Evolutionary conservation across 768 basidiomycete genomes (phyloP), one percentile per base, ranked within the genome.

Genomic region (Hirschioporus abietinus): DNA sequence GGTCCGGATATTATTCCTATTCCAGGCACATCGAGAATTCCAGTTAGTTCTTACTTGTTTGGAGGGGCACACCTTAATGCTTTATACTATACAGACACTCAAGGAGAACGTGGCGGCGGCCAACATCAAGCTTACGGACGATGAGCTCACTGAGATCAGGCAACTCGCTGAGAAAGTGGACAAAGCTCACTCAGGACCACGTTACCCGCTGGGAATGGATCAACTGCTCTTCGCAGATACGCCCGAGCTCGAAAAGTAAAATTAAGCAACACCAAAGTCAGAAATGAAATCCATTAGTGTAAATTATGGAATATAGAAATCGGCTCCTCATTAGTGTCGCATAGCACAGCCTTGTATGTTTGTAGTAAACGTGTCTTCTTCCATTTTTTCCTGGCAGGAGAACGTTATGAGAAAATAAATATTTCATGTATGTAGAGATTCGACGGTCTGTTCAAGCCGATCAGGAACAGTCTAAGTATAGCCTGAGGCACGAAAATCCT

Each of bases 171-270:
- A 67, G 25, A 62, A 27, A 7, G 70, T 68, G 1, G 69, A 67
- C 1, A 70, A 70, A 65, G 60, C 64, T 18, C 61, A 64, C 15
- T 67, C 80, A 75, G 72, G 73, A 1, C 76, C 76, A 18, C 70
- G 80, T 20, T 82, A 80, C 68, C 78, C 80, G 17, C 60, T 72
- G 6, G 66, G 60, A 18, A 65, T 76, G 68, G 68, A 74, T 67
- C 64, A 58, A 9, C 25, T 66, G 6, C 63, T 80, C 23, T 78
- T 77, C 64, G 74, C 67, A 0, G 77, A 81, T 59, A 82, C 79
- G 10, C 76, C 77, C 8, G 60, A 1, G 63, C n/a, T 57, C 67
- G 69, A 24, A 68, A 59, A 17, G 65, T 34, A 2, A 66, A n/a
- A n/a, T n/a, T n/a, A n/a, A n/a, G n/a, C n/a, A n/a, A n/a, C n/a